A percentile compares a stretch with the other conserved stretches of the same genome.
phyloP scores from a whole-genome alignment of 2,329 filamentous ascomycete species.

The Ascosphaera apis region DNA sequence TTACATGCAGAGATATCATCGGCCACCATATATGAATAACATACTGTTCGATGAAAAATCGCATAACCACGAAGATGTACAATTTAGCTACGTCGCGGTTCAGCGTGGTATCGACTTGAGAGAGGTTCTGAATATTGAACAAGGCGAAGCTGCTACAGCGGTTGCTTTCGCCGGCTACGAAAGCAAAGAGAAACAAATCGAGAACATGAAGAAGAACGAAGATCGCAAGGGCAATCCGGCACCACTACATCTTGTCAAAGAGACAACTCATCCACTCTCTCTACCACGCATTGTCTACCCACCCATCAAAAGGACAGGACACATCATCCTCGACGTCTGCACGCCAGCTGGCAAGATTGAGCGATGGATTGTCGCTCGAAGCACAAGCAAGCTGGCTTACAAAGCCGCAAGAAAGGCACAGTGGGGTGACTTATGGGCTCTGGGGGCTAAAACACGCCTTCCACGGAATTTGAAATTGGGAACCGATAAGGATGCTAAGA shows the following conservation, averaged over 20 bases:
- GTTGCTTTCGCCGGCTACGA: slow-evolving; percentile 54
- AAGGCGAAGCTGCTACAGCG: slow-evolving; percentile 35
- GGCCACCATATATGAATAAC: slow-evolving; percentile 58
- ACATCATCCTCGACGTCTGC: slow-evolving; percentile 77
- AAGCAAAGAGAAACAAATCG: slow-evolving; percentile 12
- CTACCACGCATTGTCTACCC: slow-evolving; percentile 59
- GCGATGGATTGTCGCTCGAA: slow-evolving; percentile 77
- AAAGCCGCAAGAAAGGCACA: slow-evolving; percentile 72
- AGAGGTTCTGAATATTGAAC: slow-evolving; percentile 16
- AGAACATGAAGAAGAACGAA: slow-evolving; percentile 3
- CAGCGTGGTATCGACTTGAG: slow-evolving; percentile 49
- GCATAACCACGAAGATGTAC: slow-evolving; percentile 70
- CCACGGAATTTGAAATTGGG: slow-evolving; percentile 38
- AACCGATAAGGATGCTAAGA: slow-evolving; percentile 17
- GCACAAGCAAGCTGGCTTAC: slow-evolving; percentile 60
- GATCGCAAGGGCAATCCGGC: too few species aligned
- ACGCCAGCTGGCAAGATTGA: slow-evolving; percentile 68
- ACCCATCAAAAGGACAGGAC: slow-evolving; percentile 68
- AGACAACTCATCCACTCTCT: slow-evolving; percentile 31
- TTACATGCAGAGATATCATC: slow-evolving; percentile 71
- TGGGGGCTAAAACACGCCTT: slow-evolving; percentile 73
- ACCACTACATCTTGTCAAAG: slow-evolving; percentile 3
- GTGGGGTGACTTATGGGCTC: slow-evolving; percentile 91
- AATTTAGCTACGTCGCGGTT: slow-evolving; percentile 74
- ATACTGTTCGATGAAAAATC: slow-evolving; percentile 42